Evolutionary conservation across 768 basidiomycete genomes (phyloP).

Genomic region (Tulasnella sp.): DNA sequence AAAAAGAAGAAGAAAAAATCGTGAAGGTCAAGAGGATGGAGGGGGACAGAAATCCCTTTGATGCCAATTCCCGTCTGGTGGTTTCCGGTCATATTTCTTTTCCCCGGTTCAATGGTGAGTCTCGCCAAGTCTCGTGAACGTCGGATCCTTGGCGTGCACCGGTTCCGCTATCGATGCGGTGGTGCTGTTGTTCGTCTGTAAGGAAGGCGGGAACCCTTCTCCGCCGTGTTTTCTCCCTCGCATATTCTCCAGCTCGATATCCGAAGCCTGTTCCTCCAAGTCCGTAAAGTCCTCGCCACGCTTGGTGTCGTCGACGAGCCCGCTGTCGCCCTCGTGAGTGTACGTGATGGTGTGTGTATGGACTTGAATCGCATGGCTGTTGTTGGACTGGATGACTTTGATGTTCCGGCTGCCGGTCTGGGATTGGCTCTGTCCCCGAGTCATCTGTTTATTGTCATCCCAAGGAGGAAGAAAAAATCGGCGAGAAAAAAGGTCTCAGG

Average conservation of each 20-base stretch:
- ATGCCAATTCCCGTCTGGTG: not conserved
- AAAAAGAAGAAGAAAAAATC: too few relatives aligned
- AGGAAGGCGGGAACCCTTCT: too few relatives aligned
- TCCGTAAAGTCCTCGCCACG: not conserved
- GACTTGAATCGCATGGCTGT: not conserved
- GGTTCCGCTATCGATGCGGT: not conserved
- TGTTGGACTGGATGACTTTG: not conserved
- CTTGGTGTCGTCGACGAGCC: not conserved
- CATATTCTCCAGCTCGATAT: constrained; percentile 1
- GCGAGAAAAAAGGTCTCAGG: not conserved
- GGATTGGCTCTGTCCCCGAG: not conserved
- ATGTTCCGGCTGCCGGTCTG: not conserved
- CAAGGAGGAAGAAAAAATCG: not conserved
- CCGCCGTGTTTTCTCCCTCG: too few relatives aligned
- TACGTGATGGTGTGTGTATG: constrained; percentile 9
- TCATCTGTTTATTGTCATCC: not conserved
- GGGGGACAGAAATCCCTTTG: not conserved
- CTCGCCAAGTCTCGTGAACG: not conserved
- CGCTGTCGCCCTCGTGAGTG: constrained; percentile 5
- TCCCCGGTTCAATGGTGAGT: not conserved
- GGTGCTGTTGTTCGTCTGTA: not conserved
- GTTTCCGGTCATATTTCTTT: not conserved
- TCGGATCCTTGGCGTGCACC: not conserved
- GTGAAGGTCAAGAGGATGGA: too few relatives aligned
- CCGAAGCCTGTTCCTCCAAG: not conserved